Conservation (phyloP, 176 grass and related monocot genomes). For the Oryza meridionalis region DNA sequence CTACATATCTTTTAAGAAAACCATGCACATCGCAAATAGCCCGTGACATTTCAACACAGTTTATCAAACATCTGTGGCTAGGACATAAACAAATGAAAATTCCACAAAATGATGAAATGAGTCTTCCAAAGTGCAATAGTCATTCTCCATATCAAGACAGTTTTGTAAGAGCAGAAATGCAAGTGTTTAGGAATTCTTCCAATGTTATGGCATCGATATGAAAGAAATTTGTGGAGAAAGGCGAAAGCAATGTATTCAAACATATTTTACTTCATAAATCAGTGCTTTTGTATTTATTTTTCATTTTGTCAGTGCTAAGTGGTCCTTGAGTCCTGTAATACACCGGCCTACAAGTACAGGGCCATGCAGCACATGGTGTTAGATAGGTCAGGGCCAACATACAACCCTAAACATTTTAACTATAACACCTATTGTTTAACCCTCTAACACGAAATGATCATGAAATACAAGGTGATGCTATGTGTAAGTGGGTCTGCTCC, state of each 20-base stretch:
- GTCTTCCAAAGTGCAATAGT: not conserved
- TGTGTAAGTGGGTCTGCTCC: not conserved
- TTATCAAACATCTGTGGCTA: not conserved
- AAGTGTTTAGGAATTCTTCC: not conserved
- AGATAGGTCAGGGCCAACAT: not conserved
- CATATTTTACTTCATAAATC: not conserved
- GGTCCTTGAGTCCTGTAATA: not conserved
- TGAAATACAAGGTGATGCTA: not conserved
- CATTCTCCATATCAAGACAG: not conserved
- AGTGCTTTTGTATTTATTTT: not conserved
- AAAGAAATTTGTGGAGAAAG: not conserved
- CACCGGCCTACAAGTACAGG: not conserved
- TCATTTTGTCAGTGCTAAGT: not conserved
- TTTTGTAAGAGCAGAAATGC: not conserved
- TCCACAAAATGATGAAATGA: not conserved
- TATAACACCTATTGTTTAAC: not conserved
- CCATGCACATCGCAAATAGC: not conserved
- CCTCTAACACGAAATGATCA: not conserved
- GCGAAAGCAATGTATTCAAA: not conserved
- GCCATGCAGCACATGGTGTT: not conserved
- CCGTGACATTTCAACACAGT: not conserved
- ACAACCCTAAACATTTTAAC: not conserved
- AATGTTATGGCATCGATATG: not conserved
- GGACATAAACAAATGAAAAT: not conserved
- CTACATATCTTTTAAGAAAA: not conserved